Conservation (phyloP, 2,329 filamentous ascomycete genomes). For the Fusarium piperis region DNA sequence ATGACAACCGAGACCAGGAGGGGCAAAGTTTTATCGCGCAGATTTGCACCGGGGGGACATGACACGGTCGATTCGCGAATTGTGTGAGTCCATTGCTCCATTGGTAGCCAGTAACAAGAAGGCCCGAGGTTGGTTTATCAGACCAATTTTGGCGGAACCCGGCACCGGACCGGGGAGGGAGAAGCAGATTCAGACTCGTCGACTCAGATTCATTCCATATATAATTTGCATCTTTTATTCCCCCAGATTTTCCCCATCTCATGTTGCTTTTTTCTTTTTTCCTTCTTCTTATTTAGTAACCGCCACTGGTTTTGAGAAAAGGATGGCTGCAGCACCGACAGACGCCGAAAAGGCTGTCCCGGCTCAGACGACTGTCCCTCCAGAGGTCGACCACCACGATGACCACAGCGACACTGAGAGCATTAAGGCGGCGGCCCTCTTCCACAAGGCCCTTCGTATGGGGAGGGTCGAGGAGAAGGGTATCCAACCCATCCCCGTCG, state of each 20-base stretch:
- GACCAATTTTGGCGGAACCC: slow-evolving; percentile 29
- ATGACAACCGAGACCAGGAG: slow-evolving; percentile 1
- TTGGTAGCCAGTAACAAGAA: neutral
- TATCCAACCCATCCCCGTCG: slow-evolving; percentile 54
- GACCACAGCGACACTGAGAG: slow-evolving; percentile 42
- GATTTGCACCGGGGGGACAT: slow-evolving; percentile 19
- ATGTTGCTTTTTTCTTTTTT: neutral
- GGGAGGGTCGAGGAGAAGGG: slow-evolving; percentile 56
- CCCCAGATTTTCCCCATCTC: neutral
- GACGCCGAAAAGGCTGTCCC: slow-evolving; percentile 33
- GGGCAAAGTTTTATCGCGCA: slow-evolving; percentile 33
- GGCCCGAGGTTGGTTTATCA: slow-evolving; percentile 11
- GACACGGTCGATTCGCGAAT: slow-evolving; percentile 25
- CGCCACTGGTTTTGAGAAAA: neutral
- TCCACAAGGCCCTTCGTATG: slow-evolving; percentile 47
- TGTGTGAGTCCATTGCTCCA: neutral
- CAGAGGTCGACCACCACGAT: slow-evolving; percentile 25
- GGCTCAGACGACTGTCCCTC: slow-evolving; percentile 20
- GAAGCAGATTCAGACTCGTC: slow-evolving; percentile 18
- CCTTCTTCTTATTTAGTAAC: no score
- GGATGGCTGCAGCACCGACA: slow-evolving; percentile 1
- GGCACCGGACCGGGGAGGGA: slow-evolving; percentile 24
- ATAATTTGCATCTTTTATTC: neutral
- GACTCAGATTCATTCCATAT: slow-evolving; percentile 7
- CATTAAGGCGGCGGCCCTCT: slow-evolving; percentile 40